Evolutionary conservation across 208 protist species (phyloP), one percentile per base, ranked within the genome.

Genomic region (Acanthamoeba royreba): DNA sequence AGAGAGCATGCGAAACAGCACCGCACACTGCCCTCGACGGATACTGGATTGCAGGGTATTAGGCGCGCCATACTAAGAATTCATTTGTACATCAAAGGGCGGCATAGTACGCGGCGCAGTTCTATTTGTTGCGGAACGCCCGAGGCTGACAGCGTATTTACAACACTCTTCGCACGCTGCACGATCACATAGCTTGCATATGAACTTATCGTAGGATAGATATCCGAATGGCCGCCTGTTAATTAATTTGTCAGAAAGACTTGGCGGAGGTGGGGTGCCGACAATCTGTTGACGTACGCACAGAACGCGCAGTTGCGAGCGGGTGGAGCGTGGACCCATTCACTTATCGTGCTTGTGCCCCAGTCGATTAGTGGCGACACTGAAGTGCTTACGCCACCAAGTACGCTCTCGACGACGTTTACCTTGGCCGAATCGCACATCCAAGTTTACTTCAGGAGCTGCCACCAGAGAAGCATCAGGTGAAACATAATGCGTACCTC

Each of bases 71-170:
- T 28, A 28, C 72, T n/a, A 45, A 25, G 69, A 40, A 3, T 5
- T 22, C 17, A 45, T 40, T 22, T 15, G 66, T 40, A 43, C 35
- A 77, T 33, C n/a, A 77, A 15, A 89, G 46, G 85, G 4, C 13
- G 52, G 3, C 17, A 22, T 28, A 45, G 46, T 91, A 91, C 85
- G 55, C 2, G 85, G 85, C 7, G 85, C 85, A 5, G 53, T 91
- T 35, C 55, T 15, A 53, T 91, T 91, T 45, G 69, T 53, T 7
- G 55, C 25, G 49, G 53, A 91, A 28, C 85, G 85, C 4, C 28
- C 85, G 52, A 91, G 85, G 35, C 53, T 91, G 85, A 72, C 85
- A 43, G 53, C 35, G n/a, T 91, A 91, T 69, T 69, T 91, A n/a
- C 85, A 91, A 35, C 85, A 91, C 38, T 69, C 52, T 33, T 91